Base-by-base conservation (phyloP, 257 asterid genomes). In the Solanum microdontum region DNA sequence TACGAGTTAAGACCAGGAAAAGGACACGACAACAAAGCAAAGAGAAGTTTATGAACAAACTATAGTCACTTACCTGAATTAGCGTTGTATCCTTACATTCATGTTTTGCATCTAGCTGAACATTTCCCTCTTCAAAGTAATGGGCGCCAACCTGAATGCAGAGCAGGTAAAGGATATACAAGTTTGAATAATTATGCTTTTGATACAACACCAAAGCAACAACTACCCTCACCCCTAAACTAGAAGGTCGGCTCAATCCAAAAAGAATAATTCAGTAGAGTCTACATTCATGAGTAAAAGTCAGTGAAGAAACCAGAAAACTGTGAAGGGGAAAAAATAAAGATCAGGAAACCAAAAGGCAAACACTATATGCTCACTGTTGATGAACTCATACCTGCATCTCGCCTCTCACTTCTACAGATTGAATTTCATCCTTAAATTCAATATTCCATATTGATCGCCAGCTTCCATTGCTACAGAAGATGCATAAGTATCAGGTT, bases 51-150 rank as follows among this genome's bases (percentile, higher is more conserved):
- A 39, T 34, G 70, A 32, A 70, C 21, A 82, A 36, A 83, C 55
- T 89, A 84, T 39, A 28, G 70, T 84, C 83, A 87, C 75, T 91
- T 88, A 95, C 99, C 98, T 94, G 98, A 91, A 95, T 88, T 83
- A 91, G 85, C 45, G 98, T 94, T 87, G 98, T 92, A 92, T 97
- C 98, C 89, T 92, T 92, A 94, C 96, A 92, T 87, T 94, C 98
- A 55, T 94, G 95, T 88, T 94, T 91, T 62, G 98, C 95, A 84
- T 95, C 98, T 90, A 97, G 92, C 93, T 97, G 99, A 87, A 97
- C 99, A 93, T 97, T 97, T 89, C 99, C 98, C 93, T 97, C 99
- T 93, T 95, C 98, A 89, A 97, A 97, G 92, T 97, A 97, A 92
- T 97, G 99, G 58, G 99, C 99, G 86, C 95, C 98, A 28, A 95